These are phyloP conservation scores for Nannizziopsis barbatae DNA, from an alignment of 2,329 filamentous ascomycete genomes.

Conservation along the genomic window DNA sequence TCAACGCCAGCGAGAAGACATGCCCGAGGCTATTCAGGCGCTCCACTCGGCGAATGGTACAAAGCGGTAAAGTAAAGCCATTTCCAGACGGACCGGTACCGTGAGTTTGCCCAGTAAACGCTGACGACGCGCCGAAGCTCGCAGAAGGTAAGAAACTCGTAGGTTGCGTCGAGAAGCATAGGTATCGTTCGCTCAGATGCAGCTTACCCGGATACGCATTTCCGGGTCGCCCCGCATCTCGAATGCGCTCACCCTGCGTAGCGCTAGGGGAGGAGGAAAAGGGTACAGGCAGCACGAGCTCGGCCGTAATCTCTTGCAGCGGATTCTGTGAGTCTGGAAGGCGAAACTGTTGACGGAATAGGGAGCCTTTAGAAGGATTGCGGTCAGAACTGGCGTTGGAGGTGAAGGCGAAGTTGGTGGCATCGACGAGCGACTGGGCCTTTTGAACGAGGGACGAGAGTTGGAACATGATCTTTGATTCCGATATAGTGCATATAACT, in stretches of 20 bases:
- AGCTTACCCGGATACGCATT: slow-evolving; percentile 88
- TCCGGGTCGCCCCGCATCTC: slow-evolving; percentile 50
- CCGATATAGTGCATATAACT: not conserved
- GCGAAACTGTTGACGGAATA: slow-evolving; percentile 94
- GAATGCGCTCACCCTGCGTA: slow-evolving; percentile 51
- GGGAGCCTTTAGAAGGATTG: slow-evolving; percentile 77
- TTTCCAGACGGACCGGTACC: slow-evolving; percentile 87
- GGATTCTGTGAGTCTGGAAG: slow-evolving; percentile 86
- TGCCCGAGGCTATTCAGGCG: slow-evolving; percentile 85
- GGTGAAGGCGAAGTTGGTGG: slow-evolving; percentile 64
- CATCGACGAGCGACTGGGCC: slow-evolving; percentile 90
- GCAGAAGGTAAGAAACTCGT: slow-evolving; percentile 75
- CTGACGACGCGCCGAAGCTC: slow-evolving; percentile 65
- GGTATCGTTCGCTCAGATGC: slow-evolving; percentile 84
- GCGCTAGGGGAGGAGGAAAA: slow-evolving; percentile 39
- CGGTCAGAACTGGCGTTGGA: slow-evolving; percentile 62
- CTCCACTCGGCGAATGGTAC: slow-evolving; percentile 82
- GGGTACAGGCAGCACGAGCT: slow-evolving; percentile 72
- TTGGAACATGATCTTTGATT: slow-evolving; percentile 43
- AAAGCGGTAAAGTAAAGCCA: slow-evolving; percentile 89
- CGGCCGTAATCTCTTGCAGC: slow-evolving; percentile 89
- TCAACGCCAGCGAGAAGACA: slow-evolving; percentile 83
- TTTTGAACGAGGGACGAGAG: slow-evolving; percentile 81
- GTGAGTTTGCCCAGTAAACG: slow-evolving; percentile 85
- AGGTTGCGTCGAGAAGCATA: slow-evolving; percentile 92